phyloP scores from a whole-genome alignment of 805 yeast species.

The Dipodascopsis uninucleata region DNA sequence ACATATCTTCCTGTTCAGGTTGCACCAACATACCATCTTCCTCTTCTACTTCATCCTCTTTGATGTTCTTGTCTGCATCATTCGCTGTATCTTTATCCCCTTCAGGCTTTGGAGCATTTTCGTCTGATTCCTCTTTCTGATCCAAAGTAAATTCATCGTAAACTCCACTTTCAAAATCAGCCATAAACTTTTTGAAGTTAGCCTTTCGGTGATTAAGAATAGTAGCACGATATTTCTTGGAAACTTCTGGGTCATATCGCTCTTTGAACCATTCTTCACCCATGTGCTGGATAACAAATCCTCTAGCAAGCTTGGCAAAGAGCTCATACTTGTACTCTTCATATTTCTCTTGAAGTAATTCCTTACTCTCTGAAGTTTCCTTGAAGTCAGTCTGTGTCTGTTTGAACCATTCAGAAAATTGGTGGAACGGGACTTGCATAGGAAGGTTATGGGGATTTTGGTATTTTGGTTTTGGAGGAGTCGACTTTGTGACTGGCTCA shows the following conservation, averaged over 20 bases:
- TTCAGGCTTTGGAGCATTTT: neutral
- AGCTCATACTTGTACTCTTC: slow-evolving; percentile 22
- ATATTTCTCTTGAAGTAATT: slow-evolving; percentile 9
- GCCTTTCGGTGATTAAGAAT: slow-evolving; percentile 9
- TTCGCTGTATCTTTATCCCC: slow-evolving; percentile 1
- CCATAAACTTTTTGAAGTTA: slow-evolving; percentile 14
- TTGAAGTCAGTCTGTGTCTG: slow-evolving; percentile 8
- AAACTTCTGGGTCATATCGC: slow-evolving; percentile 14
- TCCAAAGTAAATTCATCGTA: slow-evolving; percentile 22
- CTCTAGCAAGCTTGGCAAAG: slow-evolving; percentile 25
- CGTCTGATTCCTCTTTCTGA: slow-evolving; percentile 1
- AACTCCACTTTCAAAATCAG: slow-evolving; percentile 16
- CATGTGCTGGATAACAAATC: slow-evolving; percentile 22
- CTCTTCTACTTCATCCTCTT: slow-evolving; percentile 7
- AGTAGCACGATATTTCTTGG: neutral
- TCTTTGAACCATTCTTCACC: slow-evolving; percentile 29
- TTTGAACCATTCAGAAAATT: slow-evolving; percentile 19
- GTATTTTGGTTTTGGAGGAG: slow-evolving; percentile 3
- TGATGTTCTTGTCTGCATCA: neutral
- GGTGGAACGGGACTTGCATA: slow-evolving; percentile 17
- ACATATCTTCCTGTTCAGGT: slow-evolving; percentile 4
- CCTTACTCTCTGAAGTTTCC: slow-evolving; percentile 2
- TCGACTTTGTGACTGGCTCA: too few relatives aligned
- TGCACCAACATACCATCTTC: slow-evolving; percentile 7
- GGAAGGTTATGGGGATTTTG: slow-evolving; percentile 19